Conservation (phyloP, 2,329 filamentous ascomycete genomes). For the Diaporthe amygdali region DNA sequence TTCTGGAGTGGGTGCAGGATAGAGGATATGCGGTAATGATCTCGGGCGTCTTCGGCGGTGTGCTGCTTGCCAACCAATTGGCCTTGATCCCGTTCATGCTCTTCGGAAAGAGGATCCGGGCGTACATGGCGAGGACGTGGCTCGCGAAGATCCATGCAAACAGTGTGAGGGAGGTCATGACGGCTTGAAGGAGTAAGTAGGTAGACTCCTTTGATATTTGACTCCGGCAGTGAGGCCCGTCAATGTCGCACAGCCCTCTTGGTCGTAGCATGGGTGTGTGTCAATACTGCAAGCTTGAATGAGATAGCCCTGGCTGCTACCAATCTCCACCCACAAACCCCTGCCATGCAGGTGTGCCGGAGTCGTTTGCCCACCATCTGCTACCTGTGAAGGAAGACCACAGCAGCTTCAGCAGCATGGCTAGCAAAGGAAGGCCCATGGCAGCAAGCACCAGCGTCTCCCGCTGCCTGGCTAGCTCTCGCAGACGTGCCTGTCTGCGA, state of each 20-base stretch:
- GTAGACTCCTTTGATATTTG: neutral
- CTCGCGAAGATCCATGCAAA: slow-evolving; percentile 41
- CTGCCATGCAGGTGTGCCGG: neutral
- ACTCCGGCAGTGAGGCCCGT: neutral
- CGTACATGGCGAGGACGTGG: slow-evolving; percentile 50
- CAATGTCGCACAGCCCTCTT: neutral
- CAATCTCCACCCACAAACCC: slow-evolving; percentile 1
- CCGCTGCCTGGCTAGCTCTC: neutral
- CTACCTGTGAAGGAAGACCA: neutral
- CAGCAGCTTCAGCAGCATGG: neutral
- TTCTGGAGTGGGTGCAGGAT: slow-evolving; percentile 55
- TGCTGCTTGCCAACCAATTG: slow-evolving; percentile 56
- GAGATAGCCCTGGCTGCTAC: neutral
- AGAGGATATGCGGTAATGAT: slow-evolving; percentile 58
- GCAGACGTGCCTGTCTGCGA: neutral
- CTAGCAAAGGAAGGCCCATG: neutral
- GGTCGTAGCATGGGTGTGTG: neutral
- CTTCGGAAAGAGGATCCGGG: slow-evolving; percentile 54
- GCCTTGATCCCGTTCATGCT: slow-evolving; percentile 54
- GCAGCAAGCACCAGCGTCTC: slow-evolving; percentile 2
- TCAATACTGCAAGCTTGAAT: neutral
- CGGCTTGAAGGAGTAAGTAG: neutral
- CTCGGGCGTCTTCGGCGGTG: slow-evolving; percentile 51
- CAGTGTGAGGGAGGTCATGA: slow-evolving; percentile 23
- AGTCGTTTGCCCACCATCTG: neutral